Base-by-base conservation (phyloP, 2,329 filamentous ascomycete genomes). In the Beauveria scarabaeidicola region DNA sequence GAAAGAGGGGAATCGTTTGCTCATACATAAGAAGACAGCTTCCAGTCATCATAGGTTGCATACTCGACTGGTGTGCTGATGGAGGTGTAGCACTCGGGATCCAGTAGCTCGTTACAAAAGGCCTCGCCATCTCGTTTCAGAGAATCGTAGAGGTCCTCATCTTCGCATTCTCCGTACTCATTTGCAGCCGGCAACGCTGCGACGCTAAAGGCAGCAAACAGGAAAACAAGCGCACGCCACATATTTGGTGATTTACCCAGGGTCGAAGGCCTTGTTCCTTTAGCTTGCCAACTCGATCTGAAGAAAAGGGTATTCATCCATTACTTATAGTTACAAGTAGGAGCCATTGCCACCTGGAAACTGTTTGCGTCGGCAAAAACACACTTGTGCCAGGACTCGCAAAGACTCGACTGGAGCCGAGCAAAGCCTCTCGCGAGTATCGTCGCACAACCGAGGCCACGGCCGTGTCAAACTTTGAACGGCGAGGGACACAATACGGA, bases 11-110 rank as follows among this genome's bases (percentile, higher is more conserved):
- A 5, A 15, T 36, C 23, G 5, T 44, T 19, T 52, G 27, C 5
- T 10, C 71, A 67, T 59, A 73, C 71, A 38, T 69, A 69, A 13
- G 68, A 70, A 25, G 70, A 69, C 59, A 73, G 63, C 57, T 63
- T 66, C 11, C 64, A 65, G 44, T 66, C 65, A 23, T 69, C 66
- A 58, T 69, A 69, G 2, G 65, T 65, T 43, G 66, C 62, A 57
- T 70, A 72, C 51, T 68, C 64, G 6, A 62, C 60, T 27, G 70
- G 71, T 11, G 68, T 72, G 9, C 53, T 51, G n/a, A 61, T 53
- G 21, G 56, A 48, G 4, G 62, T 59, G 38, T 64, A 65, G 15
- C 60, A 59, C 11, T 54, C 55, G 25, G 46, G 59, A 21, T 68
- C 66, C 6, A 73, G 46, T 21, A 73, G 57, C 61, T 63, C 66